Conservation (phyloP, 257 asterid species). For the Lantana camara region DNA sequence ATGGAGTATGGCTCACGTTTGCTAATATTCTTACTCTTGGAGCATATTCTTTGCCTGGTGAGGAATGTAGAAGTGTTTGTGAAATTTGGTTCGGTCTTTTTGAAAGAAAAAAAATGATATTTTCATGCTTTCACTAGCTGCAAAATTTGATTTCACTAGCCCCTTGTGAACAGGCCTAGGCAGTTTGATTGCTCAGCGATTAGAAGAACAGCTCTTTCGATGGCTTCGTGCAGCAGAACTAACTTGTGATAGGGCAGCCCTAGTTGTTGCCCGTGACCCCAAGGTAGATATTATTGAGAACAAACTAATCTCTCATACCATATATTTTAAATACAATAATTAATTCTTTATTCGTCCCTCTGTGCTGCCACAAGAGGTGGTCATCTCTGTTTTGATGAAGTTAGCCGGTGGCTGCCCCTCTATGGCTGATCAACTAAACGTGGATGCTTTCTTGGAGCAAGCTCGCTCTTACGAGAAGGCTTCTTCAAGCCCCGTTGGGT, state of each 20-base stretch:
- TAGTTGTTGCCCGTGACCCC: conserved; percentile 90
- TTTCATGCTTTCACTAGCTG: no score
- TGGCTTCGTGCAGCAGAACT: conserved; percentile 99
- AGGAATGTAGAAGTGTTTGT: conserved; percentile 5
- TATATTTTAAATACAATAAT: conserved; percentile 9
- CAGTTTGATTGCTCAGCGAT: conserved; percentile 78
- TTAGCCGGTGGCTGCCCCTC: conserved; percentile 99
- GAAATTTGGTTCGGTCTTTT: neutral
- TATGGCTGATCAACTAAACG: conserved; percentile 83
- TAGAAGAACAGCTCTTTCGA: conserved; percentile 92
- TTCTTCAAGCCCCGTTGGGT: conserved; percentile 89
- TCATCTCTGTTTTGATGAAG: conserved; percentile 95
- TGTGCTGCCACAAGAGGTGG: conserved; percentile 91
- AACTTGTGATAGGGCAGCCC: conserved; percentile 97
- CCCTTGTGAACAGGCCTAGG: conserved; percentile 65
- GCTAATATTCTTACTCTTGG: conserved; percentile 93
- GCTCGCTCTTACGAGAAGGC: conserved; percentile 96
- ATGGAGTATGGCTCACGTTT: conserved; percentile 91
- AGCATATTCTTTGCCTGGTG: conserved; percentile 83
- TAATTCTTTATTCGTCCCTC: conserved; percentile 29
- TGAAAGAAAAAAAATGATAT: no score
- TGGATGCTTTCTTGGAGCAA: conserved; percentile 97
- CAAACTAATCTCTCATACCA: conserved; percentile 3
- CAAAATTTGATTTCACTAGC: no score
- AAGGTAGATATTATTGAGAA: conserved; percentile 55